Conservation (phyloP, 345 rosid genomes). For the Dipteronia dyeriana region DNA sequence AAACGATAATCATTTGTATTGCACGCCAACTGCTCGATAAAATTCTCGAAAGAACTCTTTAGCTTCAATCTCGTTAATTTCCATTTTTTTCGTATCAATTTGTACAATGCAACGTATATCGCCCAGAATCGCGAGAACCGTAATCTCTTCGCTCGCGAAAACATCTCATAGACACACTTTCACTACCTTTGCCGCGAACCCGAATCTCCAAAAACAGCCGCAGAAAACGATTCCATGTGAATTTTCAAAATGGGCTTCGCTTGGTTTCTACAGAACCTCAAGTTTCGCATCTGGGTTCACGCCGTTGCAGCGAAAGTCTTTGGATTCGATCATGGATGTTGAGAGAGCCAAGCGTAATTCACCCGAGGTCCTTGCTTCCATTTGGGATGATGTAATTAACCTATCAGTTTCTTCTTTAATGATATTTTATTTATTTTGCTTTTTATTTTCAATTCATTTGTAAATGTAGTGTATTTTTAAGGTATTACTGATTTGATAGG, state of each 20-base stretch:
- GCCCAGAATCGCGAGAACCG: constrained; percentile 4
- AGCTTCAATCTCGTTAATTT: neutral
- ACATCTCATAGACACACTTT: constrained; percentile 25
- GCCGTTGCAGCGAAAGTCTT: constrained; percentile 79
- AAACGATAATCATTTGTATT: neutral
- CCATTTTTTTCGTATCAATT: neutral
- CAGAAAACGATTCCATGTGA: constrained; percentile 46
- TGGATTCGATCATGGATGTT: constrained; percentile 86
- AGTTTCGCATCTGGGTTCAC: constrained; percentile 80
- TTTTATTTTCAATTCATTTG: neutral
- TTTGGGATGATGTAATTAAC: constrained; percentile 92
- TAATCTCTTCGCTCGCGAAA: constrained; percentile 4
- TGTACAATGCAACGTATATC: constrained; percentile 23
- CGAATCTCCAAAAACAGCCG: constrained; percentile 14
- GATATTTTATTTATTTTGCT: neutral
- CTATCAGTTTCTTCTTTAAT: neutral
- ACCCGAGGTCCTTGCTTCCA: constrained; percentile 74
- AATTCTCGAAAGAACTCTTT: neutral
- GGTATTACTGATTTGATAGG: neutral
- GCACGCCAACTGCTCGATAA: constrained; percentile 14
- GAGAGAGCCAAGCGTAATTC: constrained; percentile 65
- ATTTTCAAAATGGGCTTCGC: constrained; percentile 60
- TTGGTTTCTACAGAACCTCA: constrained; percentile 70
- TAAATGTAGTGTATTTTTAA: neutral
- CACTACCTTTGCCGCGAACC: constrained; percentile 28